These are phyloP conservation scores for Nannochloropsis salina DNA, from an alignment of 108 stramenopile genomes.

Conservation along the genomic window DNA sequence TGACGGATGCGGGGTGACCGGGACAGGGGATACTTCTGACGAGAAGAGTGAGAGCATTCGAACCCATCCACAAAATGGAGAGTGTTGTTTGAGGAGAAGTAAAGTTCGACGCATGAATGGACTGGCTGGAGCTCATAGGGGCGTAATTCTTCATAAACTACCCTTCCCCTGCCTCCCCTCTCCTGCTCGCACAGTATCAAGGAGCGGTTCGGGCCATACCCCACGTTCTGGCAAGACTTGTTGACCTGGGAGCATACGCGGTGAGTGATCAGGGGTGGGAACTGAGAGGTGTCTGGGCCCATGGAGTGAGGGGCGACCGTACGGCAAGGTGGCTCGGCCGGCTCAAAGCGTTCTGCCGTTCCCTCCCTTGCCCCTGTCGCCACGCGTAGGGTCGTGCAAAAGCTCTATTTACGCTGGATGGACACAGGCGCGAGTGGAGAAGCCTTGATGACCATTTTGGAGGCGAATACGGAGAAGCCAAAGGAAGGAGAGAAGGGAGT, in stretches of 20 bases:
- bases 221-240: conserved; percentile 34
- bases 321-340: background rate
- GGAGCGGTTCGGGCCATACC: conserved; percentile 32
- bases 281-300: no score
- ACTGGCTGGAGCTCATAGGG: no score
- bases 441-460: background rate
- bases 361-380: background rate
- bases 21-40: no score
- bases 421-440: background rate
- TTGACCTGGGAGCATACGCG: conserved; percentile 11
- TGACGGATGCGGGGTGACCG: no score
- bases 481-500: background rate
- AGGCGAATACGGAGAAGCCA: background rate
- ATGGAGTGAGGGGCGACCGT: no score
- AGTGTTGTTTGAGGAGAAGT: no score
- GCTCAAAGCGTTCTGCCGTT: background rate
- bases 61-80: no score
- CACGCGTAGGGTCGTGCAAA: background rate
- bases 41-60: no score
- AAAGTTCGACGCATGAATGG: no score
- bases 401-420: background rate
- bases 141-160: no score
- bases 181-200: background rate
- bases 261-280: background rate
- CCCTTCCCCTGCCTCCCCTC: background rate